Percentiles rank a stretch among this genome's conserved stretches.
Conservation (phyloP, 495 filamentous ascomycete genomes). For the Penicillium coffeae region DNA sequence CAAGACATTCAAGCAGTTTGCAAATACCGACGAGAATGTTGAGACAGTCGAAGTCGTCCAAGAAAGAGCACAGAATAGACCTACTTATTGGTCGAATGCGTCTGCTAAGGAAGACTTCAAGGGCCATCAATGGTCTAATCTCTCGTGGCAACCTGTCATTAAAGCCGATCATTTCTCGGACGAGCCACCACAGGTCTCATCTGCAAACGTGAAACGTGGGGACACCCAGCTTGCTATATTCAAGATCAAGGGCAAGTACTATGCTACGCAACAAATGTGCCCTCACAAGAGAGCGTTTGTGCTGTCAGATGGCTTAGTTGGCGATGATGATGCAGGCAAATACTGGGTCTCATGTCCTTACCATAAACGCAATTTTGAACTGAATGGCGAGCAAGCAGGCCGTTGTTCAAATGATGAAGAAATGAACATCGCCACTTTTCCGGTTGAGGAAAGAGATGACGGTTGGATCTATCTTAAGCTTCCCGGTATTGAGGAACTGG, state of each 20-base stretch:
- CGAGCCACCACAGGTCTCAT: slow-evolving; percentile 60
- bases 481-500: slow-evolving; percentile 81
- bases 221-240: slow-evolving; percentile 93
- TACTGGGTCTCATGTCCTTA: slow-evolving; percentile 88
- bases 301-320: slow-evolving; percentile 80
- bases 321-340: slow-evolving; percentile 61
- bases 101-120: slow-evolving; percentile 70
- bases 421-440: slow-evolving; percentile 84
- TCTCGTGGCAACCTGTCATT: slow-evolving; percentile 84
- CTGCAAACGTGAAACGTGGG: slow-evolving; percentile 72
- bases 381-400: slow-evolving; percentile 65
- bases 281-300: slow-evolving; percentile 93
- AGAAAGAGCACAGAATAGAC: slow-evolving; percentile 73
- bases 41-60: slow-evolving; percentile 67
- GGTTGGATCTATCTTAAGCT: slow-evolving; percentile 84
- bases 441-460: slow-evolving; percentile 71
- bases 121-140: slow-evolving; percentile 63
- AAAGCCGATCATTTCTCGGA: slow-evolving; percentile 70
- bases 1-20: slow-evolving; percentile 80
- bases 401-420: slow-evolving; percentile 71
- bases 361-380: slow-evolving; percentile 89
- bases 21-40: slow-evolving; percentile 72
- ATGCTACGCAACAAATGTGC: slow-evolving; percentile 97
- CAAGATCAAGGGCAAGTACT: slow-evolving; percentile 78
- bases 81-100: slow-evolving; percentile 79